phyloP scores from a whole-genome alignment of 2,329 filamentous ascomycete genomes.

The Epichloe sp. region DNA sequence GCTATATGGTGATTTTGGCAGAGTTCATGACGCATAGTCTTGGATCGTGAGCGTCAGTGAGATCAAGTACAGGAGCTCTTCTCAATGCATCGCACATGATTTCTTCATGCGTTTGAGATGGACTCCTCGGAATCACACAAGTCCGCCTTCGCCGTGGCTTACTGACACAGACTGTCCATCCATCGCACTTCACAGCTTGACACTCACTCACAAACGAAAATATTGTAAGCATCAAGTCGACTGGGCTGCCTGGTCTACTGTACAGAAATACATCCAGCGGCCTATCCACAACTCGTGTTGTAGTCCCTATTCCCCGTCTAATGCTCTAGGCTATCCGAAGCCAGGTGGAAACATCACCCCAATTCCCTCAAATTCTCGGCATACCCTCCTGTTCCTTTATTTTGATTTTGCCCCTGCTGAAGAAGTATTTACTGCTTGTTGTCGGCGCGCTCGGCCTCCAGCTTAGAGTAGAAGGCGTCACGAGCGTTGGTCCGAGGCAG shows the following conservation, averaged over 20 bases:
- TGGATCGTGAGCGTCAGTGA: too few species aligned
- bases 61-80: too few species aligned
- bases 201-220: constrained; percentile 1
- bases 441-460: constrained; percentile 40
- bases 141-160: too few species aligned
- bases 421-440: constrained; percentile 15
- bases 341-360: constrained; percentile 2
- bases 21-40: too few species aligned
- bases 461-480: constrained; percentile 44
- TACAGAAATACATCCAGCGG: constrained; percentile 14
- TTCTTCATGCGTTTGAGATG: too few species aligned
- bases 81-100: too few species aligned
- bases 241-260: constrained; percentile 16
- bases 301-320: constrained; percentile 7
- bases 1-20: too few species aligned
- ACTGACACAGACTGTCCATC: too few species aligned
- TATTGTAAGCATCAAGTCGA: constrained; percentile 7
- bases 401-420: background rate
- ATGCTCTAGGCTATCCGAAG: background rate
- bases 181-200: background rate
- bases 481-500: constrained; percentile 45
- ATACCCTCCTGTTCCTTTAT: background rate
- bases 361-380: background rate
- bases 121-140: too few species aligned
- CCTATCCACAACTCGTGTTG: constrained; percentile 12